A percentile compares a stretch with the other conserved stretches of the same genome.
Conservation (phyloP, 2,329 filamentous ascomycete genomes). For the Ceratocystiopsis sp. region DNA sequence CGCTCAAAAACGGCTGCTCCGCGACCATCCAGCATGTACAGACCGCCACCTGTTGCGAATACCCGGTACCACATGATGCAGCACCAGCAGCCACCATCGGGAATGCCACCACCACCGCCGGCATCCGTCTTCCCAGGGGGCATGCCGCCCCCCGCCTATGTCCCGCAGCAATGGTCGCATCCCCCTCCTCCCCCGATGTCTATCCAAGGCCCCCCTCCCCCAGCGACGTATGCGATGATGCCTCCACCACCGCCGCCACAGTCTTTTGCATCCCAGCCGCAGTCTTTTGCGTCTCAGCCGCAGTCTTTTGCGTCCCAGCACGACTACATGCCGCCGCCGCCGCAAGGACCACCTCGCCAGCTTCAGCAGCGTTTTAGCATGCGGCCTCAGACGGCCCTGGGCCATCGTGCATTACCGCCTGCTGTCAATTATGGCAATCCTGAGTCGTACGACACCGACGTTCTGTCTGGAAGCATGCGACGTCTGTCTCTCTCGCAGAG, state of each 20-base stretch:
- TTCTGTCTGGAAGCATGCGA: slow-evolving; percentile 17
- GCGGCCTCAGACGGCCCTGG: slow-evolving; percentile 22
- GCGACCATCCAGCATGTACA: slow-evolving; percentile 22
- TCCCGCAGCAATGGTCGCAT: neutral
- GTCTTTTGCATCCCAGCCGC: too few relatives aligned
- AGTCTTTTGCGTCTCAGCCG: too few relatives aligned
- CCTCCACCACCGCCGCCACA: neutral
- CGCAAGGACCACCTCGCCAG: slow-evolving; percentile 1
- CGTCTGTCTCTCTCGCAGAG: slow-evolving; percentile 25
- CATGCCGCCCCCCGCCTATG: neutral
- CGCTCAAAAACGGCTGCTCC: slow-evolving; percentile 19
- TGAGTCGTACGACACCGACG: slow-evolving; percentile 25
- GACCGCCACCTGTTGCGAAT: slow-evolving; percentile 15
- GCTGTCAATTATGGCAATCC: slow-evolving; percentile 17
- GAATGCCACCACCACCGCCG: slow-evolving; percentile 1
- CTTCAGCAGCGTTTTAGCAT: slow-evolving; percentile 11
- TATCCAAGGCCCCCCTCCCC: neutral
- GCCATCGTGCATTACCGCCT: slow-evolving; percentile 14
- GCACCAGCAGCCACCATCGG: neutral
- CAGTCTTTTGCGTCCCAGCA: neutral
- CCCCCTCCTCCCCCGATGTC: neutral
- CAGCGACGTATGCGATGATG: slow-evolving; percentile 1
- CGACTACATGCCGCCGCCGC: neutral
- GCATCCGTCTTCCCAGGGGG: neutral
- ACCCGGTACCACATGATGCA: slow-evolving; percentile 18